Evolutionary conservation across 2,329 filamentous ascomycete species (phyloP).

Genomic region (Nannizziopsis barbatae): DNA sequence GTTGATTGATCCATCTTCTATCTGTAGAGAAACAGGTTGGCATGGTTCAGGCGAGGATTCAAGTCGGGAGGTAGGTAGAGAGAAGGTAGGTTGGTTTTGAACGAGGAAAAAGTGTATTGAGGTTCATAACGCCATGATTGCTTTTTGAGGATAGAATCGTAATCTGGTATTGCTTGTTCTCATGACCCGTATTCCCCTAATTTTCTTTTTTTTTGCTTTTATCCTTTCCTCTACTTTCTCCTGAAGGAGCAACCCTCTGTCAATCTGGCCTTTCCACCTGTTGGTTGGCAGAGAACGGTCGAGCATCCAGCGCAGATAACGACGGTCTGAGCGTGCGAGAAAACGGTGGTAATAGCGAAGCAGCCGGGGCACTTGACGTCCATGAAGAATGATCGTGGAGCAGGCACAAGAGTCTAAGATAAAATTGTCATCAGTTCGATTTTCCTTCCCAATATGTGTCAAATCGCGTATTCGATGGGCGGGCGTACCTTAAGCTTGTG

Average conservation of each 20-base stretch:
- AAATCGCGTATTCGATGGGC: constrained; percentile 17
- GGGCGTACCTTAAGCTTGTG: constrained; percentile 96
- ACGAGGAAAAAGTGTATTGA: constrained; percentile 21
- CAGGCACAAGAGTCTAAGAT: constrained; percentile 78
- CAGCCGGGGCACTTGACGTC: constrained; percentile 99
- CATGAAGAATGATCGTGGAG: constrained; percentile 99
- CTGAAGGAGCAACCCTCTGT: constrained; percentile 99
- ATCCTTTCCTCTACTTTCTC: constrained; percentile 66
- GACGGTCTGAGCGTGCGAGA: constrained; percentile 99
- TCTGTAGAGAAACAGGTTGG: constrained; percentile 21
- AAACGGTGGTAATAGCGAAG: constrained; percentile 99
- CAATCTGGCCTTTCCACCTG: constrained; percentile 95
- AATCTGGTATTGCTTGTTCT: constrained; percentile 10
- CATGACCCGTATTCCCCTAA: constrained; percentile 16
- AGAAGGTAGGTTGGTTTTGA: constrained; percentile 8
- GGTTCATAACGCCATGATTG: constrained; percentile 28
- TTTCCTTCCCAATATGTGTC: not conserved
- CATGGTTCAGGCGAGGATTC: not conserved
- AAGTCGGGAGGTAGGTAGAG: constrained; percentile 3
- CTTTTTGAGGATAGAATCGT: constrained; percentile 20
- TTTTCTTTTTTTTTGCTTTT: constrained; percentile 10
- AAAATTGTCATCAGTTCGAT: constrained; percentile 2
- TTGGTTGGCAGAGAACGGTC: constrained; percentile 98
- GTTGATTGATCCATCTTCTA: constrained; percentile 40
- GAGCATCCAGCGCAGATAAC: constrained; percentile 99